Evolutionary conservation across 345 rosid genomes (phyloP).

Genomic region (Citrus mangshanensis): DNA sequence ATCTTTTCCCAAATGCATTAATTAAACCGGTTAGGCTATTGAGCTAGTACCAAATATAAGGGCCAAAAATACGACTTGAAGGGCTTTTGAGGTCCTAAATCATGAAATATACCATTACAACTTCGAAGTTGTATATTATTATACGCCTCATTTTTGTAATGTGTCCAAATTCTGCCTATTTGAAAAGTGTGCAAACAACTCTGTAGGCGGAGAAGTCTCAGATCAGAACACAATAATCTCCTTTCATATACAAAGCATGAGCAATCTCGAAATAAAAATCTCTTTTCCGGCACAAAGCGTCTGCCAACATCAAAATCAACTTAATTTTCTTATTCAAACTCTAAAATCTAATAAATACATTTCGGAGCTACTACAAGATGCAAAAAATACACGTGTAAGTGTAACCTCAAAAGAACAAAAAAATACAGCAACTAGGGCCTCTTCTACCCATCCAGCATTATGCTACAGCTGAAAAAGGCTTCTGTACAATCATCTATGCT

Average conservation of each 20-base stretch:
- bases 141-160: too few species aligned
- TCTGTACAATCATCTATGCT: neutral
- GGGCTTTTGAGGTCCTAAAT: too few species aligned
- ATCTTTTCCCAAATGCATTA: too few species aligned
- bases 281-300: neutral
- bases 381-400: neutral
- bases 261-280: neutral
- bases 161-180: too few species aligned
- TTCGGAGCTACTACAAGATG: neutral
- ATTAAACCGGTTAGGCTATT: too few species aligned
- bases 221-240: neutral
- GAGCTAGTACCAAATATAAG: too few species aligned
- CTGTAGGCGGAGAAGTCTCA: neutral
- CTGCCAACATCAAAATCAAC: neutral
- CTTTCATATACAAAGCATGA: neutral
- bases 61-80: too few species aligned
- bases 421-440: conserved; percentile 6
- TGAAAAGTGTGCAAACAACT: too few species aligned
- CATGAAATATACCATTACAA: too few species aligned
- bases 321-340: neutral
- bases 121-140: too few species aligned
- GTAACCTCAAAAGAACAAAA: conserved; percentile 10
- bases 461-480: conserved; percentile 7
- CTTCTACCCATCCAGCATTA: neutral
- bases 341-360: neutral